Evolutionary conservation across 2,329 filamentous ascomycete genomes (phyloP), one percentile per base, ranked within the genome.

Genomic region (Sarocladiaceae sp.): DNA sequence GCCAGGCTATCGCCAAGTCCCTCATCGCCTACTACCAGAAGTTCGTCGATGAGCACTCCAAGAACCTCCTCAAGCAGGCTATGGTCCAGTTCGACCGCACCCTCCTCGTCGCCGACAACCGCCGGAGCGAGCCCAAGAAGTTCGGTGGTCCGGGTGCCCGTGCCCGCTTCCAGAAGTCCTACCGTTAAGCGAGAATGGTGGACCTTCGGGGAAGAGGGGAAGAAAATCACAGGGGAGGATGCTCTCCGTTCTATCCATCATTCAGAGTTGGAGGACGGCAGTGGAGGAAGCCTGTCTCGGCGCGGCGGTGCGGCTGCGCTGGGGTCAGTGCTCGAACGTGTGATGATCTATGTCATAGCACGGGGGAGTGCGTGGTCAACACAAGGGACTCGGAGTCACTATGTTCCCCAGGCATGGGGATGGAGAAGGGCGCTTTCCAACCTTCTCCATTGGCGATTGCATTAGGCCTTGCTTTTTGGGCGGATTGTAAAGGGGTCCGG

Each of bases 41-140:
- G 82, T 98, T 84, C 78, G 88, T 97, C 74, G 93, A 98, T 69
- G 93, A 98, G 86, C 90, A 97, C 86, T 88, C 86, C 78, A 98
- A 98, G 87, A 96, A 97, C 83, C 80, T 89, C 75, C 82, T 98
- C 67, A 98, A 97, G 88, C 85, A 91, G 76, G 87, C 88, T 59
- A 83, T 98, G 60, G 87, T 91, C 65, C 82, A 89, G 71, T 98
- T 91, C 80, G 89, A 95, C 80, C 83, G 90, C 67, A 95, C 89
- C 68, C 85, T 98, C 58, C 86, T 98, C 66, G 93, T 98, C 64
- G 93, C 93, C 73, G 93, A 98, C 76, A 96, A 95, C 85, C 86
- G 93, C 73, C 88, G 93, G 63, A 93, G 88, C 74, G 93, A 98
- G 82, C 91, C 91, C 76, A 97, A 97, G 90, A 96, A 96, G 81